Base-by-base conservation (phyloP, 345 rosid genomes). In the Isatis tinctoria region DNA sequence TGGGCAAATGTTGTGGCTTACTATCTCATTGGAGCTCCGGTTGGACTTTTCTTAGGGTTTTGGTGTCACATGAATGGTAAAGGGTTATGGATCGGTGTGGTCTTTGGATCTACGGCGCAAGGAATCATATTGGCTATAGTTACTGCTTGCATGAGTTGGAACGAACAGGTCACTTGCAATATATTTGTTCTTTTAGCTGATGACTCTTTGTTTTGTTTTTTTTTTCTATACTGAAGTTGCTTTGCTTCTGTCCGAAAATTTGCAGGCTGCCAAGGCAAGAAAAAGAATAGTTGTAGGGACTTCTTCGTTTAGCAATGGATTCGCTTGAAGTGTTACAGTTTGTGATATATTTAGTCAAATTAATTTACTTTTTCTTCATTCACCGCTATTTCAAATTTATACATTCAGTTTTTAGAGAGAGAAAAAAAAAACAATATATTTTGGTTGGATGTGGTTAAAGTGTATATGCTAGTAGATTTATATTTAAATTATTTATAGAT, bases 71-170 rank as follows among this genome's bases (percentile, higher is more conserved):
- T 82, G 24, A 82, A 68, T 18, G 85, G 84, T 37, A 80, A 51
- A 26, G 85, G 87, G 0, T 82, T 84, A 12, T 84, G 85, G 85
- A 60, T 69, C 24, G 87, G 87, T 43, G 78, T 82, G 36, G 78
- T 64, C 11, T 54, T 76, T 51, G 87, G 85, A 16, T 76, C 87
- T n/a, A 5, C 65, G 8, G 22, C 69, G 8, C 87, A 84, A 60
- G 76, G 77, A 2, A 14, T 70, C 28, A 63, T 80, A 18, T 65
- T 84, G 6, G 69, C 67, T 60, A 18, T 73, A 17, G 74, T 84
- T 13, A 82, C 83, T 59, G 22, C 70, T 27, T 72, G 69, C 48
- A 78, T 82, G 35, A 80, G 81, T 40, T 84, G 87, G 85, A 71
- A 78, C 36, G 67, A 78, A 20, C 81, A 76, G 73, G 80, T 79